Conservation (phyloP, 495 filamentous ascomycete species). For the Daldinia loculata region DNA sequence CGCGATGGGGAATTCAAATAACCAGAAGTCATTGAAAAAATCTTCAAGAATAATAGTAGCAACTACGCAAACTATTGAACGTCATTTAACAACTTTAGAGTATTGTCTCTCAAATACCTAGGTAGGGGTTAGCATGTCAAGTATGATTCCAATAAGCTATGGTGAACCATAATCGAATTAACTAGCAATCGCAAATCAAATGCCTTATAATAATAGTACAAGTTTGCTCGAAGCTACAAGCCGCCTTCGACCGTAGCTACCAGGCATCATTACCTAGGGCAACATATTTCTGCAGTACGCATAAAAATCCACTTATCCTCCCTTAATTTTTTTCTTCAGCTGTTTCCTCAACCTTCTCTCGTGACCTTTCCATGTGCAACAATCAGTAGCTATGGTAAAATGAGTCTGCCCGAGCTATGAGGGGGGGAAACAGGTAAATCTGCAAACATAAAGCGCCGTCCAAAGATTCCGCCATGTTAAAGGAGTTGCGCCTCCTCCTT, state of each 20-base stretch:
- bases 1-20: too few relatives aligned
- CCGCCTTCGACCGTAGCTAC: constrained; percentile 10
- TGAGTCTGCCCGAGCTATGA: background rate
- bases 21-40: too few relatives aligned
- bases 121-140: background rate
- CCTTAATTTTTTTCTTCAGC: constrained; percentile 6
- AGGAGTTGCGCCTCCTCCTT: background rate
- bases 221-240: constrained; percentile 22
- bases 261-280: constrained; percentile 7
- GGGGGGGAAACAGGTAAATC: background rate
- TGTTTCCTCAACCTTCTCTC: background rate
- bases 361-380: background rate
- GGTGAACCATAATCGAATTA: constrained; percentile 2
- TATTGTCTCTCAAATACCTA: background rate
- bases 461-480: constrained; percentile 5
- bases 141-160: background rate
- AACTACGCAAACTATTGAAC: too few relatives aligned
- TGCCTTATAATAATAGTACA: constrained; percentile 18
- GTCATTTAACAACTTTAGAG: background rate
- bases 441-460: background rate
- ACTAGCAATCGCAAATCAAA: constrained; percentile 16
- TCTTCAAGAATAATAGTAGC: too few relatives aligned
- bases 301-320: constrained; percentile 15
- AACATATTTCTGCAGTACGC: constrained; percentile 7
- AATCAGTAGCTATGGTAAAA: background rate